Percentiles rank a stretch among this genome's conserved stretches.
phyloP scores from a whole-genome alignment of 805 yeast genomes.

The Jamesozyma piceae region DNA sequence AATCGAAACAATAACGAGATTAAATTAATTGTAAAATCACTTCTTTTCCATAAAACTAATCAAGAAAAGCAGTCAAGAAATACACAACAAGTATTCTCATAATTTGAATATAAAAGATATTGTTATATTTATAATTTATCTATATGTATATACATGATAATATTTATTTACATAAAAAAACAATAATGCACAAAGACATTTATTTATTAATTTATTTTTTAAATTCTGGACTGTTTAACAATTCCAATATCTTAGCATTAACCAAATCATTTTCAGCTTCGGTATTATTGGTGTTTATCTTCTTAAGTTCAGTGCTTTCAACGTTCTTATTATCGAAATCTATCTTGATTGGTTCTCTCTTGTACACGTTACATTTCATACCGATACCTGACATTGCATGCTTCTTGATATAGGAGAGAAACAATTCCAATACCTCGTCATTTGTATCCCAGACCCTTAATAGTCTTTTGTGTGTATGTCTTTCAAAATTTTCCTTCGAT shows the following conservation, averaged over 20 bases:
- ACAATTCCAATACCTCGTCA: slow-evolving; percentile 72
- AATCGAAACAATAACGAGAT: too few species aligned
- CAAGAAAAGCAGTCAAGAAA: too few species aligned
- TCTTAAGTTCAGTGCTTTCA: not conserved
- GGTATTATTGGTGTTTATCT: slow-evolving; percentile 1
- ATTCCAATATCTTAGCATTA: slow-evolving; percentile 52
- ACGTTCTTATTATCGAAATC: slow-evolving; percentile 1
- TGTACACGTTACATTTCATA: slow-evolving; percentile 61
- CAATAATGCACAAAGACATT: not conserved
- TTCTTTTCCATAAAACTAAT: too few species aligned
- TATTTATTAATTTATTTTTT: slow-evolving; percentile 30
- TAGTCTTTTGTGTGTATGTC: slow-evolving; percentile 70
- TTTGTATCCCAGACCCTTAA: slow-evolving; percentile 76
- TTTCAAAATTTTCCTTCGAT: slow-evolving; percentile 86
- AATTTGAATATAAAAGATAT: too few species aligned
- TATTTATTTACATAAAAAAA: not conserved
- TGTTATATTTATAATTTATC: too few species aligned
- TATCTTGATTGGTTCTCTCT: slow-evolving; percentile 32
- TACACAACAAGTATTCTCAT: too few species aligned
- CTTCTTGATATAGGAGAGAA: slow-evolving; percentile 69
- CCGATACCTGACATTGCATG: slow-evolving; percentile 77
- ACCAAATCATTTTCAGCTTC: slow-evolving; percentile 16
- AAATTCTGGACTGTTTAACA: slow-evolving; percentile 64
- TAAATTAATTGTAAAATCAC: too few species aligned
- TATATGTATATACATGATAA: not conserved